Conservation (phyloP, 352 stramenopile genomes). For the Globisporangium megalacanthum region DNA sequence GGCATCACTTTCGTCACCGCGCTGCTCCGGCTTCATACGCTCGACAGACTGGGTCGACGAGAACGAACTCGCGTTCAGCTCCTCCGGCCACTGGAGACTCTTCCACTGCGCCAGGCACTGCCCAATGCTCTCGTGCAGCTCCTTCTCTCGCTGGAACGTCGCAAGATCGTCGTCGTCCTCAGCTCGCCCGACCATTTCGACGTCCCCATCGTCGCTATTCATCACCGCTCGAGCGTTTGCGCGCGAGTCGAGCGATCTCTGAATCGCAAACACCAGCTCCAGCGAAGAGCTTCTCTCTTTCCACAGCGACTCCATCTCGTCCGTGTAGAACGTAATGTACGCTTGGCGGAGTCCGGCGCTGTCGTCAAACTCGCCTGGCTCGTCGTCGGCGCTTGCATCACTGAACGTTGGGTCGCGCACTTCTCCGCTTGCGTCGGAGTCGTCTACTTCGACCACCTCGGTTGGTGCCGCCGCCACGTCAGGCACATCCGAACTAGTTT, state of each 20-base stretch:
- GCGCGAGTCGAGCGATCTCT: constrained; percentile 39
- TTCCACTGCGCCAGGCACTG: constrained; percentile 62
- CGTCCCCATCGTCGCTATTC: constrained; percentile 14
- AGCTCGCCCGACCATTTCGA: constrained; percentile 23
- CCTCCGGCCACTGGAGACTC: constrained; percentile 51
- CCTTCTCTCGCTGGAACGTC: constrained; percentile 41
- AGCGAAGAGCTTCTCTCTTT: constrained; percentile 72
- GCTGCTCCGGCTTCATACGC: constrained; percentile 30
- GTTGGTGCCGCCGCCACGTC: neutral
- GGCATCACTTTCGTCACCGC: neutral
- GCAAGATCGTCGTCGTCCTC: constrained; percentile 19
- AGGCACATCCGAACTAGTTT: neutral
- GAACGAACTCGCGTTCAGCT: constrained; percentile 48
- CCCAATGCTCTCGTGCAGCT: constrained; percentile 40
- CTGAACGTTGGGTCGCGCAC: neutral
- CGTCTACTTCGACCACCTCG: constrained; percentile 4
- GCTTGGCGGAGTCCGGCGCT: constrained; percentile 51
- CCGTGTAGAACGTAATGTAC: constrained; percentile 76
- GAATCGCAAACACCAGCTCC: constrained; percentile 70
- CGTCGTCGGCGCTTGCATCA: neutral
- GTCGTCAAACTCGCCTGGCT: constrained; percentile 21
- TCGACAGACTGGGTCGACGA: constrained; percentile 16
- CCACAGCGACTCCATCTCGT: constrained; percentile 78
- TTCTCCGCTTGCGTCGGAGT: constrained; percentile 7
- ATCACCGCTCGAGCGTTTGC: neutral